Base-by-base conservation (phyloP, 108 stramenopile genomes). In the Fistulifera pelliculosa region DNA sequence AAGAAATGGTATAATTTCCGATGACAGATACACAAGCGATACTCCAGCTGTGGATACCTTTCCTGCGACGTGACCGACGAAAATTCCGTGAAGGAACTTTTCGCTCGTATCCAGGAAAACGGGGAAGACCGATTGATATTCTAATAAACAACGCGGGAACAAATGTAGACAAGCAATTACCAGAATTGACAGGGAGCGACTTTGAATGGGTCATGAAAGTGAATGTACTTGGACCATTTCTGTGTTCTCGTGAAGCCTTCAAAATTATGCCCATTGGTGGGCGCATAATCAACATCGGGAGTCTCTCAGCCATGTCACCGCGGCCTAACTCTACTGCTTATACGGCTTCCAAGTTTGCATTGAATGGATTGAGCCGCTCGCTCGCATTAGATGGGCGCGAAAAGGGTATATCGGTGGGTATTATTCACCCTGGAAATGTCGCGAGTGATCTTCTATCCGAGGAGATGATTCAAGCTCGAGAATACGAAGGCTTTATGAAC, bases 81-180 rank as follows among this genome's bases (percentile, higher is more conserved):
- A 41, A 49, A 49, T 26, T 61, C 71, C 42, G 84, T 90, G 0
- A 42, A 61, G 35, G 17, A 69, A 17, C 44, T 83, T 1, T 79
- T 85, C 65, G 48, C 50, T 6, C 15, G 19, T 7, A 41, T 69
- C 21, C 19, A 41, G 14, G 26, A 44, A 27, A 43, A 52, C 2
- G 74, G 64, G 69, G 71, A 0, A 41, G 71, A 38, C 31, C 3
- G 8, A 13, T 82, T 6, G 87, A 85, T 44, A 54, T 90, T 0
- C 56, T 90, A 12, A 71, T 90, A 55, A 90, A 90, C 61, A 90
- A 90, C 57, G 87, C 87, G 16, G 87, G 87, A 8, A 74, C 80
- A 41, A 78, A 73, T 44, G 44, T 66, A 3, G 76, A 77, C 23
- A 52, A 64, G 11, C 54, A 69, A 0, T 58, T 79, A n/a, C 77